Base-by-base conservation (phyloP, 1,284 basidiomycete genomes). In the Ceratobasidium sp. region DNA sequence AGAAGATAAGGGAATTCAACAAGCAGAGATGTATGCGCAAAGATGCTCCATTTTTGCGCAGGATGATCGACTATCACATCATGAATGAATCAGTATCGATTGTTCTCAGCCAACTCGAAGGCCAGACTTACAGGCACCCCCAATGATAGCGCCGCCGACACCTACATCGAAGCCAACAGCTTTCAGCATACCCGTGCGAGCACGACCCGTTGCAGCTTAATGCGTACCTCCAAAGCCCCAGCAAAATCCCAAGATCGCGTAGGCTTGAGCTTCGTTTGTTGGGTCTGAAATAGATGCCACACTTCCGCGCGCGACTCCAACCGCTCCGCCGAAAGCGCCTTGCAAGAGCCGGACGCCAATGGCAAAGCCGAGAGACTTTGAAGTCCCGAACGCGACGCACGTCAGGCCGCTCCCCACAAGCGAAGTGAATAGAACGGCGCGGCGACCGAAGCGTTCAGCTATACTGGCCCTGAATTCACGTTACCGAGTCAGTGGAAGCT, bases 171-270 rank as follows among this genome's bases (percentile, higher is more conserved):
- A n/a, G 23, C 4, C 10, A 14, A 12, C 26, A 43, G 4, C 26
- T 46, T 46, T 36, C 26, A 28, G 14, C 23, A 48, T 12, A 2
- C 23, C 14, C 23, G 60, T 6, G 34, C 9, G 28, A 8, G 28
- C 21, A 21, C 48, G 14, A 26, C 12, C 30, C 16, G 18, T 45
- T 45, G 9, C 18, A 45, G 18, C 43, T 14, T n/a, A 36, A n/a
- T n/a, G 18, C 16, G 95, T 92, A 87, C 95, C 96, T 75, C 96
- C 96, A 78, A 98, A 89, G 74, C 96, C 96, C 96, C 96, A 98
- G 76, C 91, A 94, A 81, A 97, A 97, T 89, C 95, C 96, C 64
- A 98, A 85, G 75, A 96, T 93, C 55, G 94, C 95, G 79, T 97
- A 97, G 14, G 96, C 96, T 76, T 94, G 87, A 39, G 93, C 93